A percentile compares a stretch with the other conserved stretches of the same genome.
Conservation (phyloP, 2,329 filamentous ascomycete genomes). For the Colletotrichum navitas region DNA sequence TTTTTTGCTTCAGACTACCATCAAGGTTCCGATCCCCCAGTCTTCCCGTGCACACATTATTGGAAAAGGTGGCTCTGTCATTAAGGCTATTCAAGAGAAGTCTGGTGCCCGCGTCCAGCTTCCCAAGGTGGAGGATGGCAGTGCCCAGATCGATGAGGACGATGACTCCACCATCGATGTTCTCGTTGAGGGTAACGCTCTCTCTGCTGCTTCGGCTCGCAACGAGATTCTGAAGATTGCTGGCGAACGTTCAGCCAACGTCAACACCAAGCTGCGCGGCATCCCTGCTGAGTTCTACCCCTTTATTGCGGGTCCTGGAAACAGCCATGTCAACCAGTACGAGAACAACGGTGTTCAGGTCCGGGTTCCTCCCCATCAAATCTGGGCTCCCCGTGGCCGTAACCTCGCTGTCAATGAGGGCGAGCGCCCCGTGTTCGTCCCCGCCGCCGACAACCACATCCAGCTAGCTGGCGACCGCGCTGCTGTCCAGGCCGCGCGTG, state of each 20-base stretch:
- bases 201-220: slow-evolving; percentile 86
- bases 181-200: slow-evolving; percentile 88
- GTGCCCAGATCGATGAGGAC: slow-evolving; percentile 70
- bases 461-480: slow-evolving; percentile 86
- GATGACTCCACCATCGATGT: slow-evolving; percentile 88
- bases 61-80: slow-evolving; percentile 88
- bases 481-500: slow-evolving; percentile 83
- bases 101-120: slow-evolving; percentile 93
- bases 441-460: slow-evolving; percentile 84
- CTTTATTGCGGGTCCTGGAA: slow-evolving; percentile 88
- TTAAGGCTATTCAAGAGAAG: slow-evolving; percentile 89
- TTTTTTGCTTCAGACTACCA: slow-evolving; percentile 57
- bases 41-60: slow-evolving; percentile 92
- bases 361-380: slow-evolving; percentile 85
- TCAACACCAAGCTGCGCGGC: slow-evolving; percentile 83
- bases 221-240: slow-evolving; percentile 90
- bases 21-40: slow-evolving; percentile 84
- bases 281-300: slow-evolving; percentile 95
- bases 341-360: slow-evolving; percentile 84
- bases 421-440: slow-evolving; percentile 76
- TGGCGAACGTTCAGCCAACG: slow-evolving; percentile 84
- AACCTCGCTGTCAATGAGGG: slow-evolving; percentile 54
- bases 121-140: slow-evolving; percentile 79
- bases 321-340: slow-evolving; percentile 74
- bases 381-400: slow-evolving; percentile 65